A percentile compares a stretch with the other conserved stretches of the same genome.
These are phyloP conservation scores for Neonectria sp. DNA, from an alignment of 2,329 filamentous ascomycete species.

Conservation along the genomic window DNA sequence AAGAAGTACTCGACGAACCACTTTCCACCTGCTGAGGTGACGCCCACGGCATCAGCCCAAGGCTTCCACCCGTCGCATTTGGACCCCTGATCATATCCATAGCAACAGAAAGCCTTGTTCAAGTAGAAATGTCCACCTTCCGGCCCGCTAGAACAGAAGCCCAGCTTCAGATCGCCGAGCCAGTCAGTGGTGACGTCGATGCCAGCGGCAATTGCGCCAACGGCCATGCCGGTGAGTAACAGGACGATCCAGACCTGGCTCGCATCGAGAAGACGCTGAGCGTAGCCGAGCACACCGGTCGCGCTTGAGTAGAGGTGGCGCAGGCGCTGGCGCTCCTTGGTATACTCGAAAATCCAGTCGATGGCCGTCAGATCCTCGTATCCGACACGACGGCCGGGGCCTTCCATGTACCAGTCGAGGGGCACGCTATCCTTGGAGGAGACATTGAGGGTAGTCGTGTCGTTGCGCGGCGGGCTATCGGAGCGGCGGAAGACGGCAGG, in stretches of 20 bases:
- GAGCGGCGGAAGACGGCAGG: slow-evolving; percentile 35
- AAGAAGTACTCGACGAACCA: slow-evolving; percentile 92
- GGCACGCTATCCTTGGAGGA: slow-evolving; percentile 63
- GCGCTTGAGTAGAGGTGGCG: slow-evolving; percentile 81
- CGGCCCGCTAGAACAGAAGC: slow-evolving; percentile 82
- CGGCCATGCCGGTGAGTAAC: slow-evolving; percentile 86
- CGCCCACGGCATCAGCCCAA: slow-evolving; percentile 84
- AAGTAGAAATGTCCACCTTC: slow-evolving; percentile 93
- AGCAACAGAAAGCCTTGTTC: slow-evolving; percentile 93
- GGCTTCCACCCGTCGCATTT: slow-evolving; percentile 90
- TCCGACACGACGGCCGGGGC: slow-evolving; percentile 88
- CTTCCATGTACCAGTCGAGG: slow-evolving; percentile 91
- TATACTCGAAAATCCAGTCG: slow-evolving; percentile 99
- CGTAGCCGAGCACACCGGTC: slow-evolving; percentile 79
- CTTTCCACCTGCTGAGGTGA: slow-evolving; percentile 75
- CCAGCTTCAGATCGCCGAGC: slow-evolving; percentile 92
- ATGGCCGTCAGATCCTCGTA: slow-evolving; percentile 98
- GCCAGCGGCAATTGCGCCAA: slow-evolving; percentile 86
- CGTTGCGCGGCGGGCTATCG: slow-evolving; percentile 31
- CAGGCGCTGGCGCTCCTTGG: slow-evolving; percentile 91
- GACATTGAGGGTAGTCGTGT: slow-evolving; percentile 35
- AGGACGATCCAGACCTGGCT: slow-evolving; percentile 95
- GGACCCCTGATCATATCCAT: slow-evolving; percentile 86
- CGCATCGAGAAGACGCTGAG: slow-evolving; percentile 82
- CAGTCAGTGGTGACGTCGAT: slow-evolving; percentile 95